Conservation (phyloP, 2,329 filamentous ascomycete species). For the Colletotrichum sp. region DNA sequence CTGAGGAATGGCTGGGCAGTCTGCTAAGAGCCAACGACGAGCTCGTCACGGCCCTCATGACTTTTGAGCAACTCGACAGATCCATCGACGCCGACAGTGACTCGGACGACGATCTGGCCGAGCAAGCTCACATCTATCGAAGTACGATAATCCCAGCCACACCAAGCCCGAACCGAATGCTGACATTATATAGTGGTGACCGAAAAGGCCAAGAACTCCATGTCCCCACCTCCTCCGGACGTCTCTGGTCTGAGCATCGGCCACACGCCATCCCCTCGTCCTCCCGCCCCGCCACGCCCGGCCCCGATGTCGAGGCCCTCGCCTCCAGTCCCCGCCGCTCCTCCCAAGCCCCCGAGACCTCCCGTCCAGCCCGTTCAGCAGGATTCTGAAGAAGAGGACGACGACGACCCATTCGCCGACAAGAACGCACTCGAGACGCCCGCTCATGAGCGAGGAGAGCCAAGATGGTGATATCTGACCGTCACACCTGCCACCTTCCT, state of each 20-base stretch:
- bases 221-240: slow-evolving; percentile 45
- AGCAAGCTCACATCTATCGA: slow-evolving; percentile 69
- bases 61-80: slow-evolving; percentile 90
- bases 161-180: not conserved
- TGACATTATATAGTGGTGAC: slow-evolving; percentile 51
- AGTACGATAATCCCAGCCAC: slow-evolving; percentile 43
- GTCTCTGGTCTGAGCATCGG: slow-evolving; percentile 51
- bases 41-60: slow-evolving; percentile 91
- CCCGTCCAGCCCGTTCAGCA: slow-evolving; percentile 33
- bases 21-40: slow-evolving; percentile 95
- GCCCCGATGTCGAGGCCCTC: slow-evolving; percentile 52
- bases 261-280: slow-evolving; percentile 40
- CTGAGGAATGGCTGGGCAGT: slow-evolving; percentile 89
- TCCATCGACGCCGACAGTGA: slow-evolving; percentile 80
- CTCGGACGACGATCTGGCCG: slow-evolving; percentile 70
- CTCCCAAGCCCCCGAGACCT: slow-evolving; percentile 40
- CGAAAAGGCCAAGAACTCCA: slow-evolving; percentile 55
- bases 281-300: slow-evolving; percentile 52
- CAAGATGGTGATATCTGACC: slow-evolving; percentile 21
- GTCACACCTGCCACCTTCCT: not conserved
- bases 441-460: slow-evolving; percentile 14
- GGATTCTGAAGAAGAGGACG: slow-evolving; percentile 64
- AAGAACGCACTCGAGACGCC: slow-evolving; percentile 65
- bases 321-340: slow-evolving; percentile 45
- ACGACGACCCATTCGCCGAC: slow-evolving; percentile 89